These are phyloP conservation scores for Rosa multiflora DNA, from an alignment of 306 rosid genomes.

Conservation along the genomic window DNA sequence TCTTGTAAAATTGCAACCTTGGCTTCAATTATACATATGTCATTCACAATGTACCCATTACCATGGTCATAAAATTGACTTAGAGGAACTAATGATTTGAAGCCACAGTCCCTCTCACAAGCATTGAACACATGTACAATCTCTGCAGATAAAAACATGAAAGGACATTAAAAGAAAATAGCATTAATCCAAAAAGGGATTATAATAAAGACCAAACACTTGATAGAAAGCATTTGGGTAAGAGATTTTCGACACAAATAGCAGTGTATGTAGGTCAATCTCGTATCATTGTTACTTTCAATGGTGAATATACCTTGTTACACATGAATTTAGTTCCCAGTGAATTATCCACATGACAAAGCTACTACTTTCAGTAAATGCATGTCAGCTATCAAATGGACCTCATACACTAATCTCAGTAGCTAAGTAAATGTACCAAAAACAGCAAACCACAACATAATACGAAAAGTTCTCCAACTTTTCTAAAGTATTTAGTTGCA, in stretches of 20 bases:
- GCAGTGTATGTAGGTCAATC: not conserved
- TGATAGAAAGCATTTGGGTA: not conserved
- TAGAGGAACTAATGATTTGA: constrained; percentile 3
- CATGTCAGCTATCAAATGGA: not conserved
- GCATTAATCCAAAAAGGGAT: not conserved
- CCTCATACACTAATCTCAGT: not conserved
- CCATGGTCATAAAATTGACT: not conserved
- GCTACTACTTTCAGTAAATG: not conserved
- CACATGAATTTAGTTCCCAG: not conserved
- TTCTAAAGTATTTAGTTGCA: not conserved
- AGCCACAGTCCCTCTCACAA: not conserved
- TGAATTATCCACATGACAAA: not conserved
- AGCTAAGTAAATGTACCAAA: not conserved
- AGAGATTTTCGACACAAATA: not conserved
- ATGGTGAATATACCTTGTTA: not conserved
- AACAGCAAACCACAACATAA: not conserved
- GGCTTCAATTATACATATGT: constrained; percentile 7
- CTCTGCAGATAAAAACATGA: not conserved
- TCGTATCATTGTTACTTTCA: not conserved
- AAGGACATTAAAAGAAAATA: not conserved
- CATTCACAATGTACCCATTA: constrained; percentile 15
- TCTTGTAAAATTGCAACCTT: not conserved
- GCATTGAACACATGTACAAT: not conserved
- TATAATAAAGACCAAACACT: not conserved
- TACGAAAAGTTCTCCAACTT: not conserved